Percentiles rank a stretch among this genome's conserved stretches.
These are phyloP conservation scores for Pyricularia sp. DNA, from an alignment of 2,329 filamentous ascomycete genomes.

Conservation along the genomic window DNA sequence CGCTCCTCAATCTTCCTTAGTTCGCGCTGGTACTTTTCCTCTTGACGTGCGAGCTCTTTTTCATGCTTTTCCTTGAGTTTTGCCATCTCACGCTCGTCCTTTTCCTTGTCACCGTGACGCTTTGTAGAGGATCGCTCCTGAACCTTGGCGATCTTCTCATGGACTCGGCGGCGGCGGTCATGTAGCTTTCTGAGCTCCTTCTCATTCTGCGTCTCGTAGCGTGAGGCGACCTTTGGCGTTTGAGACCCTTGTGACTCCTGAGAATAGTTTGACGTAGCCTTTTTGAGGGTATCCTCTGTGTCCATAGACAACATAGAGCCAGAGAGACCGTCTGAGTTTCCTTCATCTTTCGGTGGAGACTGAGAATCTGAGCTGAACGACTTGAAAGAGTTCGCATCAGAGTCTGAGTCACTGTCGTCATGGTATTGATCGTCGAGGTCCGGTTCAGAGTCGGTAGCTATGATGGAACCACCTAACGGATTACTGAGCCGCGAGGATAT, in stretches of 20 bases:
- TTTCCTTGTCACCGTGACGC: conserved; percentile 27
- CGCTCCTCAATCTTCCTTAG: conserved; percentile 51
- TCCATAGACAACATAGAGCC: background rate
- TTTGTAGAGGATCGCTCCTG: conserved; percentile 33
- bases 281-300: conserved; percentile 6
- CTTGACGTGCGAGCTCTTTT: conserved; percentile 49
- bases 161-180: conserved; percentile 45
- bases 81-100: conserved; percentile 25
- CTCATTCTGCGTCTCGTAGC: conserved; percentile 30
- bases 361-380: background rate
- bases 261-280: conserved; percentile 20
- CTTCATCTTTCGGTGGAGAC: background rate
- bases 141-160: conserved; percentile 47
- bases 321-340: background rate
- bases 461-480: conserved; percentile 16
- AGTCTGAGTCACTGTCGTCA: background rate
- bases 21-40: conserved; percentile 53
- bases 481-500: conserved; percentile 26
- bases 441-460: conserved; percentile 17
- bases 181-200: conserved; percentile 54
- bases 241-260: conserved; percentile 21
- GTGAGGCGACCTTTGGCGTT: conserved; percentile 8
- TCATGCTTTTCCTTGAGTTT: conserved; percentile 53
- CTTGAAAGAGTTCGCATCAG: background rate
- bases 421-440: conserved; percentile 16